Evolutionary conservation across 2,329 filamentous ascomycete species (phyloP), one percentile per base, ranked within the genome.

Genomic region (Colletotrichum sp.): DNA sequence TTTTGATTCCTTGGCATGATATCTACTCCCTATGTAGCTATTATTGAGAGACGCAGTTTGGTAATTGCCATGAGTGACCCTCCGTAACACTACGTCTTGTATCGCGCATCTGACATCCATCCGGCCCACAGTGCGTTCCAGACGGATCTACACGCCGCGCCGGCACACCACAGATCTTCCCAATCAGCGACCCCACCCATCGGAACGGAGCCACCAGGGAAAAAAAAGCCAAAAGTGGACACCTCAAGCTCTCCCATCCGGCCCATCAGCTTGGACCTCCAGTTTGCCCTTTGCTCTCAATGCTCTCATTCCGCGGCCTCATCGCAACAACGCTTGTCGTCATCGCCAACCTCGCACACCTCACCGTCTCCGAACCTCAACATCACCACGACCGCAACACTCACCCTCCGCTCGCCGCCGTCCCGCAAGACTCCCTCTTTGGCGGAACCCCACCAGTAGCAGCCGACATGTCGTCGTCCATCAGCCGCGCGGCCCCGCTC

Each of bases 401-500:
- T 7, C 57, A 26, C 30, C 57, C 71, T 1, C 16, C 71, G 13
- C 52, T 57, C 24, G 66, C 59, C 43, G 57, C 55, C 57, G 60
- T 72, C 36, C 61, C 71, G 59, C 57, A 66, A 52, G 43, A 43
- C n/a, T n/a, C 13, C 16, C 59, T 64, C 43, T n/a, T 64, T 4
- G 18, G 39, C 57, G 14, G 30, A 18, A 9, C 21, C 43, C 36
- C 52, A 36, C 16, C 48, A 16, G 28, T n/a, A 32, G 12, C 48
- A 32, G 12, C 30, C 48, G 32, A 43, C 24, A 68, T 65, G 75
- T 72, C 72, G 68, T 68, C 74, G 68, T 66, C 74, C 32, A 18
- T 71, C 70, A 65, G 65, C 66, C 75, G 72, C 55, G 71, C 83
- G 28, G 83, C 86, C 18, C 92, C 92, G 16, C 88, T 97, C 71